These are phyloP conservation scores for Infundibulicybe gibba DNA, from an alignment of 768 basidiomycete genomes.

Conservation along the genomic window DNA sequence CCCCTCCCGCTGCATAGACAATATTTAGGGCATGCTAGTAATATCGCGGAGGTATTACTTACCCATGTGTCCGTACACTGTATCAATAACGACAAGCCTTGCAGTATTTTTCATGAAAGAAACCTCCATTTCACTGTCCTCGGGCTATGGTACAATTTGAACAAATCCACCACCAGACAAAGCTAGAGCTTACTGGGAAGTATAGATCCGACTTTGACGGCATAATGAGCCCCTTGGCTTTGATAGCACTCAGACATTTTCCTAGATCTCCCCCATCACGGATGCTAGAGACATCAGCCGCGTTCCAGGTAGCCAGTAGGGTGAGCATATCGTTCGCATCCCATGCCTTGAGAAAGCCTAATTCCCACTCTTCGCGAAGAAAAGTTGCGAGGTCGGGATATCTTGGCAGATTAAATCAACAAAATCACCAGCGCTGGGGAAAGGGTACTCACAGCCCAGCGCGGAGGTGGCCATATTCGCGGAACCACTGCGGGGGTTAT, in stretches of 20 bases:
- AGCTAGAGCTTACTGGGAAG: slow-evolving; percentile 40
- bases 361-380: slow-evolving; percentile 49
- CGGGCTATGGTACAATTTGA: slow-evolving; percentile 32
- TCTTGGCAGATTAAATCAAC: slow-evolving; percentile 19
- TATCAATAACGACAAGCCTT: slow-evolving; percentile 47
- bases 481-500: slow-evolving; percentile 45
- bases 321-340: slow-evolving; percentile 53
- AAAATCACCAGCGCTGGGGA: too few species aligned
- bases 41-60: slow-evolving; percentile 14
- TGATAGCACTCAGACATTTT: slow-evolving; percentile 37
- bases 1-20: slow-evolving; percentile 37
- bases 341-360: slow-evolving; percentile 35
- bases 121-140: slow-evolving; percentile 48
- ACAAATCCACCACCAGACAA: neutral
- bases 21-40: too few species aligned
- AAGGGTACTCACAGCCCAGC: slow-evolving; percentile 29
- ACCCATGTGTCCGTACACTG: slow-evolving; percentile 59
- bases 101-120: slow-evolving; percentile 34
- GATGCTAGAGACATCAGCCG: slow-evolving; percentile 43
- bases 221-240: slow-evolving; percentile 53
- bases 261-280: slow-evolving; percentile 39
- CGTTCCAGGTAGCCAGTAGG: slow-evolving; percentile 47
- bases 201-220: slow-evolving; percentile 58
- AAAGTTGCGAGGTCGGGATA: slow-evolving; percentile 47
- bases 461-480: slow-evolving; percentile 40